These are phyloP conservation scores for Trichoderma arundinaceum DNA, from an alignment of 2,329 filamentous ascomycete species.

Conservation along the genomic window DNA sequence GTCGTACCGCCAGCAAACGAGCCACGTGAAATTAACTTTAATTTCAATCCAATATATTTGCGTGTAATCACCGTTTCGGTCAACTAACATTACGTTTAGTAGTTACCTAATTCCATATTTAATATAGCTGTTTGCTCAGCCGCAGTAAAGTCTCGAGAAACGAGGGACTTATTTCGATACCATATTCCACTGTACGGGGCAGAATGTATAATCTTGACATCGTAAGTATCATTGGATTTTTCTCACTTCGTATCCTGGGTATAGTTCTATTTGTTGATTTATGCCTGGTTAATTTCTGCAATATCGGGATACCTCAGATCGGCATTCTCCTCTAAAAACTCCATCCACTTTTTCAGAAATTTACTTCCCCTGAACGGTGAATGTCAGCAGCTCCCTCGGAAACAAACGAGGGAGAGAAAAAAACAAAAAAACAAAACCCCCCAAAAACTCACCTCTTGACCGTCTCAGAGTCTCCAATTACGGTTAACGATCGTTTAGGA, in stretches of 20 bases:
- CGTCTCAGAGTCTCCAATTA: conserved; percentile 94
- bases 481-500: conserved; percentile 84
- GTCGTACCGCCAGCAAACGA: conserved; percentile 14
- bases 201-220: too few species aligned
- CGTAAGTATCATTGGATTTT: too few species aligned
- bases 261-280: conserved; percentile 8
- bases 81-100: not conserved
- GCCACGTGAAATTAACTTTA: conserved; percentile 23
- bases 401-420: not conserved
- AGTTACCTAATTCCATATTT: not conserved
- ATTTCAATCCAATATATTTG: conserved; percentile 13
- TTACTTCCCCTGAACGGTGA: conserved; percentile 68
- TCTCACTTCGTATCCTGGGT: not conserved
- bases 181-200: too few species aligned
- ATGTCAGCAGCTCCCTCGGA: too few species aligned
- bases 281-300: conserved; percentile 43
- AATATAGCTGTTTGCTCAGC: too few species aligned
- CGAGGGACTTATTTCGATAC: not conserved
- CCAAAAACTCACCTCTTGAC: conserved; percentile 70
- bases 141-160: too few species aligned
- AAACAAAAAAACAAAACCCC: conserved; percentile 41
- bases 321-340: conserved; percentile 83
- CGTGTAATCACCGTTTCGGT: not conserved
- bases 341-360: conserved; percentile 92
- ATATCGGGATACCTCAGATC: conserved; percentile 87